Evolutionary conservation across 306 rosid species (phyloP).

Genomic region (Cyamopsis tetragonoloba): DNA sequence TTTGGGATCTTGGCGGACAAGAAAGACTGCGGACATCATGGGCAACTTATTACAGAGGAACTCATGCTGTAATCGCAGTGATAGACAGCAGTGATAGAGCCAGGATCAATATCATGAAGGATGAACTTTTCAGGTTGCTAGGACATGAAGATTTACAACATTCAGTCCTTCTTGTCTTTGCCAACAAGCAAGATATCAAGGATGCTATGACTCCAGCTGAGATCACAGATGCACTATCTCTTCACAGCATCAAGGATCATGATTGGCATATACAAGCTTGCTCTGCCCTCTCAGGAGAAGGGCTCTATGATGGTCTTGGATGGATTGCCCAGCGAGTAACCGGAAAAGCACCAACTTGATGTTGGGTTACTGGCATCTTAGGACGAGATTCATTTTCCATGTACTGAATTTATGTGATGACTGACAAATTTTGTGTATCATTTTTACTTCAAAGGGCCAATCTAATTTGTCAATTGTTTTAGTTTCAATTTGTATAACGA

Average conservation of each 20-base stretch:
- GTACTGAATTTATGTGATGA: conserved; percentile 26
- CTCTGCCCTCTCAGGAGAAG: conserved; percentile 89
- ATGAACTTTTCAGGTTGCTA: conserved; percentile 87
- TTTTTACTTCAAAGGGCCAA: conserved; percentile 3
- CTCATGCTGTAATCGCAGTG: conserved; percentile 79
- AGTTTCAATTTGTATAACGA: conserved; percentile 29
- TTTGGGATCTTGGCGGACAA: conserved; percentile 98
- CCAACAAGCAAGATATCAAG: conserved; percentile 92
- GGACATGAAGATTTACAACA: conserved; percentile 85
- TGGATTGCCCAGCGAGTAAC: conserved; percentile 84
- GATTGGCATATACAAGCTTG: conserved; percentile 99
- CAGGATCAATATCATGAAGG: conserved; percentile 82
- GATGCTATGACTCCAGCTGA: conserved; percentile 98
- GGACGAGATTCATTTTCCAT: conserved; percentile 25
- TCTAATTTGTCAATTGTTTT: conserved; percentile 43
- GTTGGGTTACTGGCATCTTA: not conserved
- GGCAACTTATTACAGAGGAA: conserved; percentile 95
- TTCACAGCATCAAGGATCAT: conserved; percentile 93
- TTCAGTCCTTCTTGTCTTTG: conserved; percentile 71
- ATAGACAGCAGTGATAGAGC: conserved; percentile 95
- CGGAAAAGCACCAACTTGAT: conserved; percentile 63
- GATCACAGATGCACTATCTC: conserved; percentile 84
- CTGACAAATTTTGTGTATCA: conserved; percentile 35
- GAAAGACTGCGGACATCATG: conserved; percentile 92
- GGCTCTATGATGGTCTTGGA: conserved; percentile 84